Percentiles rank a stretch among this genome's conserved stretches.
Evolutionary conservation across 2,329 filamentous ascomycete genomes (phyloP).

Genomic region (Neoascochyta sp.): DNA sequence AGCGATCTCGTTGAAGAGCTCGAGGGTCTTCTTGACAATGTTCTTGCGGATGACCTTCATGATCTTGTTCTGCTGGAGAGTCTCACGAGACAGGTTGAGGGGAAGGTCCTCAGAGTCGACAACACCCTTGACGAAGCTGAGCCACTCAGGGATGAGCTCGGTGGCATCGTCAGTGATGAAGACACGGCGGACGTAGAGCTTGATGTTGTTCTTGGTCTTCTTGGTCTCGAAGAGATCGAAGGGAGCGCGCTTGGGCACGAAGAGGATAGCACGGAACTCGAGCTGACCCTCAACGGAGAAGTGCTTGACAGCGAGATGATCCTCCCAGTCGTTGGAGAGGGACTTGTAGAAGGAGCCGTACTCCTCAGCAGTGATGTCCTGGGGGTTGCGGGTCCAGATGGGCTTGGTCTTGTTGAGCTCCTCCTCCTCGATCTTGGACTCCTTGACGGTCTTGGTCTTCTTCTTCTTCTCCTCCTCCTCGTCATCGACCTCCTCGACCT

Average conservation of each 20-base stretch:
- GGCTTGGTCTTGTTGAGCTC: conserved; percentile 99
- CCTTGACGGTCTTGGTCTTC: conserved; percentile 99
- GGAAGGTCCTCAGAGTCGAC: conserved; percentile 99
- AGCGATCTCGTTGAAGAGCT: conserved; percentile 98
- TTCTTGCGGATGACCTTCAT: conserved; percentile 99
- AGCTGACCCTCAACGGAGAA: conserved; percentile 99
- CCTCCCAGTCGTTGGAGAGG: conserved; percentile 99
- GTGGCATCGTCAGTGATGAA: conserved; percentile 99
- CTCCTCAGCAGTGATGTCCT: conserved; percentile 93
- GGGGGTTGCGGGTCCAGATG: conserved; percentile 98
- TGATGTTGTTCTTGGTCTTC: conserved; percentile 99
- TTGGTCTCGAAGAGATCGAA: conserved; percentile 99
- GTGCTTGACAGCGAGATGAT: conserved; percentile 99
- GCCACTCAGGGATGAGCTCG: conserved; percentile 98
- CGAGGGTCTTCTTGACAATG: conserved; percentile 99
- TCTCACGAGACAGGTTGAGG: conserved; percentile 99
- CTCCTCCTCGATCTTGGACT: conserved; percentile 97
- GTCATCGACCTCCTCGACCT: conserved; percentile 89
- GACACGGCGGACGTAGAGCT: conserved; percentile 99
- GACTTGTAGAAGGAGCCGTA: conserved; percentile 99
- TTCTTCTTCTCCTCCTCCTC: conserved; percentile 83
- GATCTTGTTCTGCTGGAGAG: conserved; percentile 99
- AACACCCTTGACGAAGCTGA: conserved; percentile 99
- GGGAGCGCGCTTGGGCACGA: conserved; percentile 98
- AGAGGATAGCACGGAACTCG: conserved; percentile 99